Percentiles rank a stretch among this genome's conserved stretches.
phyloP scores from a whole-genome alignment of 805 yeast genomes.

The Novakomyces olei region DNA sequence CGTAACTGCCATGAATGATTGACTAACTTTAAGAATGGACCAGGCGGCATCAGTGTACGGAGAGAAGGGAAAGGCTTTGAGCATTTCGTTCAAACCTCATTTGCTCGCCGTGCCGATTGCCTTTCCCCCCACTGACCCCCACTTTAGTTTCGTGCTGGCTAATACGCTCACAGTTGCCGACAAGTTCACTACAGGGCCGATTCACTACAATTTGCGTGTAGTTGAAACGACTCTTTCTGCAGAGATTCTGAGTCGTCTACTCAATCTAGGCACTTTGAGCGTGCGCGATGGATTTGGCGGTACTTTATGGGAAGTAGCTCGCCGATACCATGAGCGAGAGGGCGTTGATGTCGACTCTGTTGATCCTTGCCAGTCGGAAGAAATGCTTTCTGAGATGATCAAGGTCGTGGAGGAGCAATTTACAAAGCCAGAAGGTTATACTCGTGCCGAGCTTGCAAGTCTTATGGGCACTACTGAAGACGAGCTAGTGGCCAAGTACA shows the following conservation, averaged over 20 bases:
- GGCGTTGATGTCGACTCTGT: constrained; percentile 23
- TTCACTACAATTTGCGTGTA: constrained; percentile 46
- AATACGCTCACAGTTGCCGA: constrained; percentile 41
- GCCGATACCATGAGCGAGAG: constrained; percentile 17
- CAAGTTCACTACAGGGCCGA: constrained; percentile 48
- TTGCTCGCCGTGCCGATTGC: constrained; percentile 31
- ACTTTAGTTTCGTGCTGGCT: constrained; percentile 34
- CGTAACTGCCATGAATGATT: no score
- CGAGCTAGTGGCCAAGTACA: constrained; percentile 24
- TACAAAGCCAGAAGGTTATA: constrained; percentile 24
- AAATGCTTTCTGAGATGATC: constrained; percentile 22
- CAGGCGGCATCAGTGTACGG: constrained; percentile 54
- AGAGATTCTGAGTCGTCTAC: constrained; percentile 29
- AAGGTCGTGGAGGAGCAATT: constrained; percentile 24
- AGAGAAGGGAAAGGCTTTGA: constrained; percentile 31
- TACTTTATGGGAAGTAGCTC: constrained; percentile 39
- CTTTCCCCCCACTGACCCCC: constrained; percentile 17
- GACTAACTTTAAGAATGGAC: no score
- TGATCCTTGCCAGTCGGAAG: no score
- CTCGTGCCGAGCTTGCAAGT: constrained; percentile 26
- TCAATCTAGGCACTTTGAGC: constrained; percentile 28
- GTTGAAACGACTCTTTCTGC: constrained; percentile 55
- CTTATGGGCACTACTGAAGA: constrained; percentile 22
- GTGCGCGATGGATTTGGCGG: constrained; percentile 21
- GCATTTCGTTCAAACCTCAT: constrained; percentile 38